phyloP scores from a whole-genome alignment of 2,329 filamentous ascomycete genomes.

The Neoarthrinium moseri region DNA sequence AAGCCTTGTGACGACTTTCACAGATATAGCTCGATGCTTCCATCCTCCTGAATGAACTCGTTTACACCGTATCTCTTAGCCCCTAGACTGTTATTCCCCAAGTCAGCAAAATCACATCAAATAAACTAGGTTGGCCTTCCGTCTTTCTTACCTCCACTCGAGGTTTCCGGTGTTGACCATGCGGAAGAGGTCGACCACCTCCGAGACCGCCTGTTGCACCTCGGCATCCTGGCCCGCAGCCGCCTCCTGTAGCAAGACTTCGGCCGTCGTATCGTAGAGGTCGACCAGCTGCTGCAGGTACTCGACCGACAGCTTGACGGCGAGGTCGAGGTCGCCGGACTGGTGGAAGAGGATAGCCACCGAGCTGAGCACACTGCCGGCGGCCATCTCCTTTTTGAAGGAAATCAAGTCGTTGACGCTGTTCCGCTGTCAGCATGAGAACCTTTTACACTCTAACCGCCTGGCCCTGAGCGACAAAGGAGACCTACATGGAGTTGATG shows the following conservation, averaged over 20 bases:
- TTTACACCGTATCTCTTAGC: constrained; percentile 2
- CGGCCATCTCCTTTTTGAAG: constrained; percentile 23
- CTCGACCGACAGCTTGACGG: constrained; percentile 23
- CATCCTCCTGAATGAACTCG: not conserved
- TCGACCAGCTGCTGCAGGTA: constrained; percentile 18
- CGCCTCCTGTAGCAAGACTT: constrained; percentile 15
- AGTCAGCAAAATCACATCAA: not conserved
- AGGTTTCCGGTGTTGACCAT: constrained; percentile 18
- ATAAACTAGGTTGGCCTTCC: not conserved
- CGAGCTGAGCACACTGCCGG: constrained; percentile 24
- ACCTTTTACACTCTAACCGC: no score
- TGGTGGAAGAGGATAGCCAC: constrained; percentile 25
- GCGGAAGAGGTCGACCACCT: constrained; percentile 18
- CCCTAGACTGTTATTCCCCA: not conserved
- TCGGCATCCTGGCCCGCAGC: constrained; percentile 1
- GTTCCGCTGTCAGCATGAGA: no score
- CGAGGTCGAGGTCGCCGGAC: constrained; percentile 20
- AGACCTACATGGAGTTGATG: constrained; percentile 26
- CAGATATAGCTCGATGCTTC: constrained; percentile 1
- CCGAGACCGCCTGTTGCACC: constrained; percentile 17
- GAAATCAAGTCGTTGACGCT: constrained; percentile 27
- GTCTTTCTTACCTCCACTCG: constrained; percentile 22
- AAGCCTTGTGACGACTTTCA: no score
- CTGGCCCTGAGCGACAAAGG: no score
- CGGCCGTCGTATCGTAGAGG: constrained; percentile 20